Evolutionary conservation across 768 basidiomycete species (phyloP), one percentile per base, ranked within the genome.

Genomic region (Hebeloma cylindrosporum): DNA sequence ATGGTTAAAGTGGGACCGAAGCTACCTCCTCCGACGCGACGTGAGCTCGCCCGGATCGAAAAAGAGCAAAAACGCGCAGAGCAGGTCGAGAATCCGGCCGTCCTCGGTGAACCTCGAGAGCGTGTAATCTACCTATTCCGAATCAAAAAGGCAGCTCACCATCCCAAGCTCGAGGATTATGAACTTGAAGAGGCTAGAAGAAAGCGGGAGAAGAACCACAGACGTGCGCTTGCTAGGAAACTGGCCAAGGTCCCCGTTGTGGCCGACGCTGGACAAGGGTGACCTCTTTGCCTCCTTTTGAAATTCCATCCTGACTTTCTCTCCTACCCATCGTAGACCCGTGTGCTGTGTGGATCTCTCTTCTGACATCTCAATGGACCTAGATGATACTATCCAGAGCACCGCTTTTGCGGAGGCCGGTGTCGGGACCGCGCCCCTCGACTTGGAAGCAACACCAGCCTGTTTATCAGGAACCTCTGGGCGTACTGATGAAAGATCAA

Each of bases 1-100:
- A 50, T 58, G 53, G 53, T 58, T 10, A 58, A 54, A 39, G n/a
- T 54, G 16, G 51, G 50, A 10, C 50, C 46, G 1, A 47, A 45
- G 27, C 32, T 50, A n/a, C 45, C 53, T 32, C 27, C 36, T 18
- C 56, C 50, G 4, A 47, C 41, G 23, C 20, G 48, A 29, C 42
- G 56, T 26, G 43, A 50, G 23, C 23, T 54, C 17, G 43, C 31
- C 4, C 47, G 30, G 16, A 26, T 35, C 31, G 53, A 58, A 25
- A 52, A 43, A 33, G 48, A 52, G 30, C 27, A 31, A 26, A 54
- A 48, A 38, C 50, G 48, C 27, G 28, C 37, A 13, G 43, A 32
- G 10, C 48, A 48, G 25, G 21, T 47, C 26, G 50, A 37, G 43
- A 27, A 36, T 25, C 35, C 47, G 10, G 30, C 35, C 7, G 34